Evolutionary conservation across 2,329 filamentous ascomycete genomes (phyloP), one percentile per base, ranked within the genome.

Genomic region (Aspergillus ustus): DNA sequence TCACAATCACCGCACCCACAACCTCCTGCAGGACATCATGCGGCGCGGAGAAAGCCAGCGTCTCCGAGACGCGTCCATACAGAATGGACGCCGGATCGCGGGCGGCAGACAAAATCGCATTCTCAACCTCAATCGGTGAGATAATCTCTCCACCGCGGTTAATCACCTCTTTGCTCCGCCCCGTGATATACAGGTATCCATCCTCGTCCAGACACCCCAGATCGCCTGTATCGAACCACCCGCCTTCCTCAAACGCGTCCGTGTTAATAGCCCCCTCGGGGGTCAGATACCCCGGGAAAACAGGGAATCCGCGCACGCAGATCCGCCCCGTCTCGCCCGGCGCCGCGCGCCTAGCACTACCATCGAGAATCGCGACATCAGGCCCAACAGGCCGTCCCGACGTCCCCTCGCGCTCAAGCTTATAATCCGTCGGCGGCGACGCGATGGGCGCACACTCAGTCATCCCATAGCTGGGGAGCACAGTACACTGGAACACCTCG

Each of bases 371-470:
- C 4, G 78, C 70, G 8, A 86, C 73, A 25, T 85, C 83, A 6
- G 83, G 83, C 1, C 84, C 84, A 7, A 81, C 80, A 29, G 77
- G 80, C 52, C 84, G 71, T 28, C 84, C 84, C 1, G 83, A 86
- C 3, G 84, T 85, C 2, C 84, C 84, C 46, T 80, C 76, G 4
- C 82, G 80, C 57, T 85, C 82, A 4, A 86, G 76, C 29, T 73
- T 72, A 66, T 86, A 86, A 63, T 80, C 69, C n/a, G 84, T 72
- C 0, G 83, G 83, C 2, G 84, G 84, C 3, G 83, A 84, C 2
- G 82, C 84, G 51, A 86, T 85, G 0, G 84, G 84, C 82, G 85
- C 85, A 66, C 84, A 86, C 73, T 86, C 84, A 1, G 84, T 87
- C 84, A 87, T 86, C 19, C 84, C 84, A 65, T 87, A 86, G 64